Evolutionary conservation across 495 filamentous ascomycete species (phyloP).

Genomic region (Xylaria sp.): DNA sequence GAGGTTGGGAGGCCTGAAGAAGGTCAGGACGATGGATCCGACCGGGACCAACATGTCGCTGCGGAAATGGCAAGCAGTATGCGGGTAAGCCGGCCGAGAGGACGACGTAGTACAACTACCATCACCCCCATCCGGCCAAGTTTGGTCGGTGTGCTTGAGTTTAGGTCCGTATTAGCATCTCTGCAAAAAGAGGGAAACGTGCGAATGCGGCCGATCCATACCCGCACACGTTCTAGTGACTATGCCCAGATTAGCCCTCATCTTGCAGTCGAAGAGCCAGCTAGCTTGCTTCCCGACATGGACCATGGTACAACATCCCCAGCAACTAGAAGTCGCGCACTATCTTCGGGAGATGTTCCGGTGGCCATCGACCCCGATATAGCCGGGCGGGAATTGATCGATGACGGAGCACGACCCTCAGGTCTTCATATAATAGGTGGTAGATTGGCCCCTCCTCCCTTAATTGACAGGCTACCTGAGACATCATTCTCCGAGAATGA

Average conservation of each 20-base stretch:
- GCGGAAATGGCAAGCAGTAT: slow-evolving; percentile 91
- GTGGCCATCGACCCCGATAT: slow-evolving; percentile 33
- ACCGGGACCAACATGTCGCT: slow-evolving; percentile 73
- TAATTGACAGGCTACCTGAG: slow-evolving; percentile 27
- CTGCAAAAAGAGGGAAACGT: slow-evolving; percentile 80
- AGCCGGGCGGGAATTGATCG: slow-evolving; percentile 23
- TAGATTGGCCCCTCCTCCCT: slow-evolving; percentile 43
- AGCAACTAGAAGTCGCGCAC: slow-evolving; percentile 33
- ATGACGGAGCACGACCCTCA: slow-evolving; percentile 29
- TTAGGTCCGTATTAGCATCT: slow-evolving; percentile 84
- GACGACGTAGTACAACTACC: slow-evolving; percentile 71
- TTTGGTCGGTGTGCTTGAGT: slow-evolving; percentile 92
- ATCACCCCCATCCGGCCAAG: slow-evolving; percentile 88
- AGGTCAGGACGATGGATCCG: slow-evolving; percentile 75
- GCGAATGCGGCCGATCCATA: slow-evolving; percentile 68
- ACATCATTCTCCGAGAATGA: slow-evolving; percentile 23
- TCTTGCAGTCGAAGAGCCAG: slow-evolving; percentile 10
- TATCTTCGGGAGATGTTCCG: slow-evolving; percentile 36
- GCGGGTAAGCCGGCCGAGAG: slow-evolving; percentile 78
- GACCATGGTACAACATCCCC: slow-evolving; percentile 20
- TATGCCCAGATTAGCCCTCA: slow-evolving; percentile 38
- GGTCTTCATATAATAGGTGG: slow-evolving; percentile 40
- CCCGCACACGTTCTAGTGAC: slow-evolving; percentile 76
- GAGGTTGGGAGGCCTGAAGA: slow-evolving; percentile 58
- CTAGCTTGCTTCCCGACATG: not conserved